Percentiles rank a stretch among this genome's conserved stretches.
Evolutionary conservation across 768 basidiomycete species (phyloP).

Genomic region (Albatrellus ellisii): DNA sequence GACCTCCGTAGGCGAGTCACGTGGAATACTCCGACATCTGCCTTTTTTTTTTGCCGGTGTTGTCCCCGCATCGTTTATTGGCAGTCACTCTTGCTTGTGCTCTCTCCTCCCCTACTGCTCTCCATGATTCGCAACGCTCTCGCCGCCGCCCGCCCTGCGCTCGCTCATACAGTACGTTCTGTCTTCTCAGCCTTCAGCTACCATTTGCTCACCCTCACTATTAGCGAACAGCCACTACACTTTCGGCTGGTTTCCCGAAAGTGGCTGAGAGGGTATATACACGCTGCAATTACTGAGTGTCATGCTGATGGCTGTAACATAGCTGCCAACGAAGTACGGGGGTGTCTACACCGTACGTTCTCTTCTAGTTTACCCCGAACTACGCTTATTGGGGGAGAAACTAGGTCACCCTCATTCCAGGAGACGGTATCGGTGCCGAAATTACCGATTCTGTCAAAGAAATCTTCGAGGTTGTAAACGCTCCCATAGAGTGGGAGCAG

Average conservation of each 20-base stretch:
- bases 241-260: constrained; percentile 69
- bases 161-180: constrained; percentile 37
- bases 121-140: constrained; percentile 59
- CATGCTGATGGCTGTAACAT: constrained; percentile 9
- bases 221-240: constrained; percentile 62
- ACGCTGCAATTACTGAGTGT: constrained; percentile 1
- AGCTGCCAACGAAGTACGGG: constrained; percentile 85
- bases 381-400: constrained; percentile 15
- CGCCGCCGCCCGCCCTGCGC: constrained; percentile 39
- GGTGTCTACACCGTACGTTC: constrained; percentile 70
- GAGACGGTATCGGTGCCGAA: constrained; percentile 95
- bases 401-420: constrained; percentile 93
- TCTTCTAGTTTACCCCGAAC: constrained; percentile 16
- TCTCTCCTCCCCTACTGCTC: constrained; percentile 18
- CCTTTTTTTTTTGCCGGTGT: neutral
- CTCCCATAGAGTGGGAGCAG: constrained; percentile 98
- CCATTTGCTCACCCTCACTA: constrained; percentile 10
- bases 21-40: too few species aligned
- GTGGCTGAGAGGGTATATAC: constrained; percentile 52
- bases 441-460: constrained; percentile 98
- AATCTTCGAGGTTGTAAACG: constrained; percentile 94
- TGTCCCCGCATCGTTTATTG: neutral
- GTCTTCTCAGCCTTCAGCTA: neutral
- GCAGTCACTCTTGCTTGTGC: constrained; percentile 21
- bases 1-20: too few species aligned